Conservation (phyloP, 2,329 filamentous ascomycete species). For the Cadophora sp. region DNA sequence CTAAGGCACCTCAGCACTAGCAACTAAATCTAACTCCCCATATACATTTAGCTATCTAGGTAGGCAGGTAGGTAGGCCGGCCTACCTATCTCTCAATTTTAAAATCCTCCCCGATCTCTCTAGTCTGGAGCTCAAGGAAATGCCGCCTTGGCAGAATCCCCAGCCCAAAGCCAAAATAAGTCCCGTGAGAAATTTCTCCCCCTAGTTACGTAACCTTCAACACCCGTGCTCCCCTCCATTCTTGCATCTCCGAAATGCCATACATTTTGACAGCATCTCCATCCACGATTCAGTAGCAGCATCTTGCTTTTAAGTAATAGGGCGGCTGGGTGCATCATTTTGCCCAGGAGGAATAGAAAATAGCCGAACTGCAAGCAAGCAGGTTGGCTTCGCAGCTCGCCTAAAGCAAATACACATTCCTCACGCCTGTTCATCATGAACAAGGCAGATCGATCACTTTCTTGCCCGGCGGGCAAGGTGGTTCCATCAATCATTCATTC, state of each 20-base stretch:
- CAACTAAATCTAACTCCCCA: no score
- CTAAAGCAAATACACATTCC: background rate
- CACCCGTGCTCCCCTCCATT: background rate
- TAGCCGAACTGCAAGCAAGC: background rate
- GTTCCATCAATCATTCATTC: background rate
- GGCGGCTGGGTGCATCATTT: background rate
- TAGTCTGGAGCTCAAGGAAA: background rate
- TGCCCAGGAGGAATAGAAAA: background rate
- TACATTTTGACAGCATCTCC: conserved; percentile 1
- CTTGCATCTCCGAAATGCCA: conserved; percentile 11
- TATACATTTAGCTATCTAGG: background rate
- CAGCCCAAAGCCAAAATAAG: background rate
- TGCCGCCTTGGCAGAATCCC: background rate
- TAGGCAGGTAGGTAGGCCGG: no score
- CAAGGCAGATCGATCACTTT: conserved; percentile 4
- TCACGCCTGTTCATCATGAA: background rate
- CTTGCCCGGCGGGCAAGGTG: conserved; percentile 21
- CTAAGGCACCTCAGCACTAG: background rate
- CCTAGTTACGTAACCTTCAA: conserved; percentile 7
- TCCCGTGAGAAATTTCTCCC: conserved; percentile 3
- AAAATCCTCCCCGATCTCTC: background rate
- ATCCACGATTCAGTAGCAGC: background rate
- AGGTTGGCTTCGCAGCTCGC: no score
- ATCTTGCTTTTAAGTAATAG: conserved; percentile 1
- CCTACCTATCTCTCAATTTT: background rate